phyloP scores from a whole-genome alignment of 1,284 basidiomycete genomes.

The Rhodofomes roseus region DNA sequence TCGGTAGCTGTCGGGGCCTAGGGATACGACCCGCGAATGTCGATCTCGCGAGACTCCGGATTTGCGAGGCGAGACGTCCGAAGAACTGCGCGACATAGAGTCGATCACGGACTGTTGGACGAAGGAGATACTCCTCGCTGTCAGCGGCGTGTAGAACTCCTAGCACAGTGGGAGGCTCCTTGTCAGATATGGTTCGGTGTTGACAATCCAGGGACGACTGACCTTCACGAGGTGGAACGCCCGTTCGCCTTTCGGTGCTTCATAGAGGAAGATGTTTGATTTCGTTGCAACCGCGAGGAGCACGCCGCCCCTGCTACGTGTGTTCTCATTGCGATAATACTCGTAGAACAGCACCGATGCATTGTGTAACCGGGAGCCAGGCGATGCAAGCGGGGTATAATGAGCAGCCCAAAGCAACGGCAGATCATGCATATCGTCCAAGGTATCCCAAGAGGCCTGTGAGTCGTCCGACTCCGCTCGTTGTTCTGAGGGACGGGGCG shows the following conservation, averaged over 20 bases:
- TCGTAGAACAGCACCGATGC: slow-evolving; percentile 62
- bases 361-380: slow-evolving; percentile 60
- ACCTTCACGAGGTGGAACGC: slow-evolving; percentile 79
- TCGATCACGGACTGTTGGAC: slow-evolving; percentile 65
- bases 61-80: slow-evolving; percentile 33
- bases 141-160: slow-evolving; percentile 78
- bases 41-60: slow-evolving; percentile 20
- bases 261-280: slow-evolving; percentile 67
- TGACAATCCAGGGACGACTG: slow-evolving; percentile 9
- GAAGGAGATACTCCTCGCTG: slow-evolving; percentile 60
- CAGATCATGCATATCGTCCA: slow-evolving; percentile 72
- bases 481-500: background rate
- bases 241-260: slow-evolving; percentile 76
- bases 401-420: slow-evolving; percentile 79
- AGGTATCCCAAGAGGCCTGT: slow-evolving; percentile 66
- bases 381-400: slow-evolving; percentile 66
- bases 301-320: slow-evolving; percentile 49
- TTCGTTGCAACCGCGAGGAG: slow-evolving; percentile 75
- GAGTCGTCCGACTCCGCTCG: slow-evolving; percentile 20
- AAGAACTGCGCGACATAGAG: slow-evolving; percentile 39
- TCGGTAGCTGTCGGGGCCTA: slow-evolving; percentile 28
- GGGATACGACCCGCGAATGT: slow-evolving; percentile 23
- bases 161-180: slow-evolving; percentile 22
- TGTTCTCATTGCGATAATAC: slow-evolving; percentile 54
- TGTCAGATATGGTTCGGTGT: background rate